Evolutionary conservation across 805 yeast species (phyloP), one percentile per base, ranked within the genome.

Genomic region (Metschnikowia gelsemii): DNA sequence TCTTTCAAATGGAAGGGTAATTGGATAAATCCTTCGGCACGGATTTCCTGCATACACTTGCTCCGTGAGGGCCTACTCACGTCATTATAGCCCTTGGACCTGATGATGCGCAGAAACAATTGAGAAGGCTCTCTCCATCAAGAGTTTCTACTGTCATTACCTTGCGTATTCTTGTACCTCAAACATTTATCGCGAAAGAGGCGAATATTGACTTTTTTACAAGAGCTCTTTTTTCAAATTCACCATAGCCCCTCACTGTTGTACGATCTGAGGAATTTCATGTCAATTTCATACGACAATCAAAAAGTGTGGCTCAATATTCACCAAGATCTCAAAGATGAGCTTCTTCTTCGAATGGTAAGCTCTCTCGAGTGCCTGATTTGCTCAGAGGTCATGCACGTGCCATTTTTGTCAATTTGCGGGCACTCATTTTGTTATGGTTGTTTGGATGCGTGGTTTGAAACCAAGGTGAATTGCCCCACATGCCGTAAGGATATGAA

Each of bases 381-480:
- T 8, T 85, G 93, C 54, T 80, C 82, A 25, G 91, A 84, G 38
- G 62, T 75, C 36, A 79, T 84, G 84, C 74, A 70, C 47, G 73
- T 75, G 2, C 91, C 93, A 2, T 77, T 80, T 52, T 65, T 78
- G 51, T 67, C 80, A 0, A 59, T 68, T 9, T 85, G 93, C 63
- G 91, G 91, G 2, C 93, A 85, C 56, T 76, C 84, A 22, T 84
- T 79, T 51, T 85, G 91, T 59, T 84, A 84, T 56, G 75, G 66
- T 17, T 66, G 91, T 56, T 56, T 83, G n/a, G 63, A 67, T 14
- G 69, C 72, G 18, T 84, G 93, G 91, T 74, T 83, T 33, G 64
- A 64, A 12, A 72, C 64, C 30, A 76, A 74, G 42, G 63, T 73
- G 38, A 70, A 77, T n/a, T 84, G 93, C 59, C 91, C 93, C 0